Evolutionary conservation across 2,329 filamentous ascomycete genomes (phyloP).

Genomic region (Stagonosporopsis rhizophila): DNA sequence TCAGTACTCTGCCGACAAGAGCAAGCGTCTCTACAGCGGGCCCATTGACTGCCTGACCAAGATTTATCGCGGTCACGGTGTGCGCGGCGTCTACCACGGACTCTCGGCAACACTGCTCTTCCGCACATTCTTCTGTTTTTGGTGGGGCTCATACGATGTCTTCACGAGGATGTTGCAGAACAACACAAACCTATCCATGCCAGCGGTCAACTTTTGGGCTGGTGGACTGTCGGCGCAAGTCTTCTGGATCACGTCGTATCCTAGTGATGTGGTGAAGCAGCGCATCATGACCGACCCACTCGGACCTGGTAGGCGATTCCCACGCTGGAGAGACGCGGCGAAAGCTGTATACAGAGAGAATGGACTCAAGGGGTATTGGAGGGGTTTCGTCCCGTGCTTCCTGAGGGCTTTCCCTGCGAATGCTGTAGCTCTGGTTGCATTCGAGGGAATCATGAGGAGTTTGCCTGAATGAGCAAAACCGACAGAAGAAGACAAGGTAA

Average conservation of each 20-base stretch:
- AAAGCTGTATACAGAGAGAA: slow-evolving; percentile 75
- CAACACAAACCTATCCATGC: slow-evolving; percentile 73
- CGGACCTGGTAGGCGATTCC: slow-evolving; percentile 69
- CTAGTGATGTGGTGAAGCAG: slow-evolving; percentile 93
- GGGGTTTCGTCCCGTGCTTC: slow-evolving; percentile 93
- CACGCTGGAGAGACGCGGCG: slow-evolving; percentile 81
- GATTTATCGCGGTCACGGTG: slow-evolving; percentile 66
- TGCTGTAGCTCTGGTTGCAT: slow-evolving; percentile 89
- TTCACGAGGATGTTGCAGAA: slow-evolving; percentile 72
- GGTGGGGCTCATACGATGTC: slow-evolving; percentile 96
- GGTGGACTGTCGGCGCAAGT: slow-evolving; percentile 91
- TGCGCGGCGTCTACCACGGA: slow-evolving; percentile 84
- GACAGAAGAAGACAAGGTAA: background rate
- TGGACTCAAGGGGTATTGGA: slow-evolving; percentile 83
- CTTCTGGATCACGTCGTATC: slow-evolving; percentile 93
- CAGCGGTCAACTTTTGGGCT: slow-evolving; percentile 95
- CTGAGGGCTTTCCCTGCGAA: slow-evolving; percentile 94
- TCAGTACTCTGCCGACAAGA: slow-evolving; percentile 84
- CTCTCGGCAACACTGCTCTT: slow-evolving; percentile 86
- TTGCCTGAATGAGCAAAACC: slow-evolving; percentile 37
- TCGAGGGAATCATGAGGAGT: slow-evolving; percentile 85
- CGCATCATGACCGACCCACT: slow-evolving; percentile 95
- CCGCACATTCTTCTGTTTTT: slow-evolving; percentile 93
- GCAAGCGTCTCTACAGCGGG: slow-evolving; percentile 79
- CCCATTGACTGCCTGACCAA: slow-evolving; percentile 84